These are phyloP conservation scores for Termitomyces titanicus DNA, from an alignment of 768 basidiomycete species.

Conservation along the genomic window DNA sequence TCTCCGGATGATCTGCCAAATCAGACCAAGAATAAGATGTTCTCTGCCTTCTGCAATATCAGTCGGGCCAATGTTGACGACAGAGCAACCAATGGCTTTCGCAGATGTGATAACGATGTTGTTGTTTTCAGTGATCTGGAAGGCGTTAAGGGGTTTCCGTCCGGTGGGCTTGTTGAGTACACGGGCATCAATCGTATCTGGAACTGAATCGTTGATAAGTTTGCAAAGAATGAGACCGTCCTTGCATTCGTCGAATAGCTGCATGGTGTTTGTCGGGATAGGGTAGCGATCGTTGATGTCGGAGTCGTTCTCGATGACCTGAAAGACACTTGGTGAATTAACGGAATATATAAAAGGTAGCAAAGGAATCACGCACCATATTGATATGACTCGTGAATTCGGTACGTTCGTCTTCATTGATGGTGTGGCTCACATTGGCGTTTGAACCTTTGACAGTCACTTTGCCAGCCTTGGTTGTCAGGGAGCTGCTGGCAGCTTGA, in stretches of 20 bases:
- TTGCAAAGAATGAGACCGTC: conserved; percentile 97
- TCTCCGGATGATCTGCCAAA: conserved; percentile 97
- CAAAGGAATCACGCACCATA: conserved; percentile 47
- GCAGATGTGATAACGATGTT: conserved; percentile 99
- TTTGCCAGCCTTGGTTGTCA: conserved; percentile 75
- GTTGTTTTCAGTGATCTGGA: conserved; percentile 99
- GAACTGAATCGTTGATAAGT: conserved; percentile 98
- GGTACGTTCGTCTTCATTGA: conserved; percentile 92
- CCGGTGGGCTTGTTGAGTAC: conserved; percentile 87
- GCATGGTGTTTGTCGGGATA: conserved; percentile 96
- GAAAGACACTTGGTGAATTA: conserved; percentile 4
- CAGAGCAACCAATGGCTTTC: conserved; percentile 97
- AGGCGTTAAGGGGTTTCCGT: conserved; percentile 88
- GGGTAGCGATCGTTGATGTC: conserved; percentile 83
- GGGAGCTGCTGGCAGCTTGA: conserved; percentile 33
- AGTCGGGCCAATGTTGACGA: conserved; percentile 95
- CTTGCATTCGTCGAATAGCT: conserved; percentile 94
- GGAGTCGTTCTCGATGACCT: conserved; percentile 90
- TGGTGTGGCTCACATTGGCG: conserved; percentile 93
- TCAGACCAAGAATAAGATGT: conserved; percentile 94
- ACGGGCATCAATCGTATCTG: conserved; percentile 98
- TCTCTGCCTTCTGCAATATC: conserved; percentile 93
- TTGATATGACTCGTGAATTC: conserved; percentile 99
- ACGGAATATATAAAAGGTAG: neutral
- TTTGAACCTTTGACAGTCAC: conserved; percentile 94